Conservation (phyloP, 345 rosid genomes). For the Brassica nigra region DNA sequence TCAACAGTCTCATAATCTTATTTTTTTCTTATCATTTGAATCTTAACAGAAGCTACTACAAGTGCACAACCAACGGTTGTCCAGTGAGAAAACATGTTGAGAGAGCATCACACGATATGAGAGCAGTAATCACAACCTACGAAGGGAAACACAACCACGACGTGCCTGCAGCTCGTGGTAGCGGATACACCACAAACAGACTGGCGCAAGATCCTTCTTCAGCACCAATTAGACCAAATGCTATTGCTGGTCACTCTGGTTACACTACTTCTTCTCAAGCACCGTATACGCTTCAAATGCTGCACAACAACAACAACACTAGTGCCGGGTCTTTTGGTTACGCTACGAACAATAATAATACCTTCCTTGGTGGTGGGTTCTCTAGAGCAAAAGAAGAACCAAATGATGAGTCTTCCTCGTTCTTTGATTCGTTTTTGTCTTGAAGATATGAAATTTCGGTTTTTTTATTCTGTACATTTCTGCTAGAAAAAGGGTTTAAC, state of each 20-base stretch:
- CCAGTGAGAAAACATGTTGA: slow-evolving; percentile 94
- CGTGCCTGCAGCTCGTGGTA: slow-evolving; percentile 88
- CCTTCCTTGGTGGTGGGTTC: slow-evolving; percentile 39
- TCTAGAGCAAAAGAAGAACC: slow-evolving; percentile 78
- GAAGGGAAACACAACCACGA: slow-evolving; percentile 99
- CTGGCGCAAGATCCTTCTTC: slow-evolving; percentile 40
- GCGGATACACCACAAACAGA: slow-evolving; percentile 59
- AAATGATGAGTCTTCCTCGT: slow-evolving; percentile 46
- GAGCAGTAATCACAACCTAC: slow-evolving; percentile 90
- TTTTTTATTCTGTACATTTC: neutral
- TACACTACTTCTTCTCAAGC: slow-evolving; percentile 47
- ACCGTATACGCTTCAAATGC: slow-evolving; percentile 53
- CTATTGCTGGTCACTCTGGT: slow-evolving; percentile 6
- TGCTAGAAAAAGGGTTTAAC: slow-evolving; percentile 2
- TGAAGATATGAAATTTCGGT: slow-evolving; percentile 24
- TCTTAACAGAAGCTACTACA: slow-evolving; percentile 86
- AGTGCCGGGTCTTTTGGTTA: slow-evolving; percentile 46
- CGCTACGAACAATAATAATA: slow-evolving; percentile 39
- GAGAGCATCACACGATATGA: slow-evolving; percentile 77
- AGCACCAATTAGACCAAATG: slow-evolving; percentile 72
- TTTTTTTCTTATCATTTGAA: neutral
- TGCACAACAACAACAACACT: slow-evolving; percentile 45
- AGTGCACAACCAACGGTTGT: slow-evolving; percentile 84
- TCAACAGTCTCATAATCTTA: neutral
- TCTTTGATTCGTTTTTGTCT: slow-evolving; percentile 53